Evolutionary conservation across 106 monocot genomes (phyloP), one percentile per base, ranked within the genome.

Genomic region (Dendrobium chrysotoxum): DNA sequence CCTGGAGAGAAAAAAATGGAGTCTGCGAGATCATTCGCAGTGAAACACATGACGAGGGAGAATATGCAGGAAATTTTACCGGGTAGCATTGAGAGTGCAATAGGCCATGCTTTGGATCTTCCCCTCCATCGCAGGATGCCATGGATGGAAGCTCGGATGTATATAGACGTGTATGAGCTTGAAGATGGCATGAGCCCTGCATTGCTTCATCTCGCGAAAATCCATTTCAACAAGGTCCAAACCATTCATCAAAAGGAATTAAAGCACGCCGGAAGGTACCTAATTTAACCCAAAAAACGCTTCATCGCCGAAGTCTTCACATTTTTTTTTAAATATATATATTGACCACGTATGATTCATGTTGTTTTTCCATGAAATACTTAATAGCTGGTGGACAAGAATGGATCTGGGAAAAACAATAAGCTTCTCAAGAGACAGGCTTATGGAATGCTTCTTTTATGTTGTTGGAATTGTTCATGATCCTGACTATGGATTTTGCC

Each of bases 341-440:
- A 35, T 35, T 35, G 35, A 0, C 2, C 35, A 35, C 3, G 35
- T 3, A 5, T 65, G n/a, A 26, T 65, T 65, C 26, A 21, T 9
- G 12, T 40, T 65, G 12, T 45, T 39, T 78, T 72, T 53, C 0
- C 54, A 17, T 50, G 50, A 50, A 50, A 50, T 35, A 3, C 0
- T 67, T 44, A 28, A 26, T 72, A 86, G 86, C 28, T 86, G 89
- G 89, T 89, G 84, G 86, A 72, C 7, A 57, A 53, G 79, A 25
- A 25, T 80, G 1, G 80, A 78, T 25, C 61, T 90, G 6, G 79
- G 61, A 45, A 85, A 85, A 73, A 81, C 73, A 46, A 9, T 87
- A 67, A 79, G 73, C 30, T 90, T 87, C 78, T 85, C 87, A 2
- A 90, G 89, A 75, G 86, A 90, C 57, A 76, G 89, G 4, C 40